Base-by-base conservation (phyloP, 1,139 yeast genomes). In the Lodderomyces parapsilosis region DNA sequence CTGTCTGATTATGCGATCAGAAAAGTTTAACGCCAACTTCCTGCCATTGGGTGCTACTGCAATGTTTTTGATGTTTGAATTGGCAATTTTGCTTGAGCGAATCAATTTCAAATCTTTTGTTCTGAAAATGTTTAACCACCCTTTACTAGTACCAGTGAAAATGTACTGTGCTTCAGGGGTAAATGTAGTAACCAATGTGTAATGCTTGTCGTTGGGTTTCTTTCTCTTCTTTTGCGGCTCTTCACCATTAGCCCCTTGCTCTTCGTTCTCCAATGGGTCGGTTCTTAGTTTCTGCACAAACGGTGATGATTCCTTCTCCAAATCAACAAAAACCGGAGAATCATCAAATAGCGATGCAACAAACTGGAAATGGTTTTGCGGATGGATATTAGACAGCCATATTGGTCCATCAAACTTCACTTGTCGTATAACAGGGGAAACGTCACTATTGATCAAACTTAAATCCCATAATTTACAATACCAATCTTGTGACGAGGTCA, bases 401-500 rank as follows among this genome's bases (percentile, higher is more conserved):
- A 83, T 76, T 4, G 88, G 93, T 8, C 86, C 83, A 44, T 81
- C 86, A 50, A 86, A 81, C 44, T 71, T 68, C 39, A 77, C 67
- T 10, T 66, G 66, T 47, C 78, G 63, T 14, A 72, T 59, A 18
- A 78, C 70, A 15, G 71, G 59, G 42, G 53, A 46, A 9, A 8
- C 10, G 13, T 7, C 13, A 6, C 19, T 30, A 8, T 30, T 15
- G 7, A 37, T 39, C 40, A 63, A 57, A 28, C 63, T 54, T 50
- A 91, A 64, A 63, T 89, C 96, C 97, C 97, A 90, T 34, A 90
- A 59, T 43, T 86, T 80, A 41, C 86, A 78, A 44, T 74, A 75
- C 95, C 96, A 90, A 59, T 93, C 98, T 52, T 91, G 80, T 0
- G 94, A 80, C n/a, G 91, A 72, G 2, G 88, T 76, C 8, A 91